Evolutionary conservation across 1,284 basidiomycete genomes (phyloP).

Genomic region (Porogramme epimiltina): DNA sequence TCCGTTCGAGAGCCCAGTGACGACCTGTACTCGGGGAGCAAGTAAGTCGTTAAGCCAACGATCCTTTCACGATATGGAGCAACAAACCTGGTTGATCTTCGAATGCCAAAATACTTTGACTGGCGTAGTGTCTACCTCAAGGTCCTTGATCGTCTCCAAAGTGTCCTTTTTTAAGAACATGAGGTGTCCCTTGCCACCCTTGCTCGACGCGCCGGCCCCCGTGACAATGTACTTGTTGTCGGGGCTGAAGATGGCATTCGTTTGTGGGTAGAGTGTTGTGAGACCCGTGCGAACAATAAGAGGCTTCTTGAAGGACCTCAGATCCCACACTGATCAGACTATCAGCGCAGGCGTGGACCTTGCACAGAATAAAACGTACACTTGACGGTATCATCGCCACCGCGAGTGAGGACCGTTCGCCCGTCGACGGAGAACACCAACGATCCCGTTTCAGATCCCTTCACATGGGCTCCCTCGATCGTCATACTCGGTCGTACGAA

Average conservation of each 20-base stretch:
- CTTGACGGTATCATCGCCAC: conserved; percentile 94
- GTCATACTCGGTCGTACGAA: conserved; percentile 88
- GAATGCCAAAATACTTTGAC: conserved; percentile 92
- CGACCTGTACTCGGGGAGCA: conserved; percentile 54
- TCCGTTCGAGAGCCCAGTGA: conserved; percentile 87
- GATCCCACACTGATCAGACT: conserved; percentile 82
- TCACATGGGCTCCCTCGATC: conserved; percentile 85
- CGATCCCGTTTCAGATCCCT: conserved; percentile 82
- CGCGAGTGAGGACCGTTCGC: conserved; percentile 79
- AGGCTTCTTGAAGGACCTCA: conserved; percentile 86
- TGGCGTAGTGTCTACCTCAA: conserved; percentile 75
- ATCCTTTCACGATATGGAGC: too few relatives aligned
- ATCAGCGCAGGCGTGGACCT: conserved; percentile 5
- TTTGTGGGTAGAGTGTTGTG: conserved; percentile 84
- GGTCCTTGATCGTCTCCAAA: conserved; percentile 65
- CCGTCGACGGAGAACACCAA: conserved; percentile 87
- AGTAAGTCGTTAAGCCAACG: not conserved
- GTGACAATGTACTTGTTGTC: conserved; percentile 88
- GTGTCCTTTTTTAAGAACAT: conserved; percentile 73
- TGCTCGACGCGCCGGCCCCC: conserved; percentile 68
- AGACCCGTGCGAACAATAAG: conserved; percentile 65
- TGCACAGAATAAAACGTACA: conserved; percentile 52
- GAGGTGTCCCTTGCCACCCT: conserved; percentile 70
- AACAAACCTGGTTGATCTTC: conserved; percentile 91
- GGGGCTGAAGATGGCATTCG: conserved; percentile 92